Base-by-base conservation (phyloP, 805 yeast genomes). In the Candida ulmi region DNA sequence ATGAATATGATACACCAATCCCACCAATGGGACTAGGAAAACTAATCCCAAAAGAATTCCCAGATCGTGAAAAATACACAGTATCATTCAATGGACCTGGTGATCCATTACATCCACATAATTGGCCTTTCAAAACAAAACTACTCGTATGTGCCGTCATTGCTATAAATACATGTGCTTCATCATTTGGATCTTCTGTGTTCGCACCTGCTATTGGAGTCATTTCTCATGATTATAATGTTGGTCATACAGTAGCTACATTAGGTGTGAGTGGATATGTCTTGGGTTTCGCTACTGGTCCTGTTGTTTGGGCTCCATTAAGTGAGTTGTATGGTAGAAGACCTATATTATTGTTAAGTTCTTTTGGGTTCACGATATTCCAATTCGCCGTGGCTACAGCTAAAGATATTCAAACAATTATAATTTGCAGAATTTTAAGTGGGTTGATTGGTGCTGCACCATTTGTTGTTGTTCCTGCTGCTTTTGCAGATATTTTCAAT, bases 231-330 rank as follows among this genome's bases (percentile, higher is more conserved):
- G 61, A 70, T 30, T 90, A 61, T 60, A 74, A 74, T 42, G 78
- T 90, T 35, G 81, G 84, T 31, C 45, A 54, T 7, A 83, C 78
- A 11, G 90, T 80, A n/a, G 82, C 83, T 12, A 73, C 85, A 17
- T 69, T 91, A 35, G 84, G 87, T 41, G 72, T 88, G 9, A 79
- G 96, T 0, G 68, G 88, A 19, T 90, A 77, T 52, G 96, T 90
- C n/a, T 61, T 88, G 31, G 98, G 97, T 11, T 91, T 88, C 62
- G 97, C 96, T 1, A 73, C 87, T 1, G 96, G 97, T 16, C 98
- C 98, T 4, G 68, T 90, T 37, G 54, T 87, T 28, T 90, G 93
- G 88, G 96, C 93, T 19, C 96, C 95, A 5, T 58, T 84, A 28
- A 81, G 91, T n/a, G 95, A 84, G 58, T 53, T 82, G 28, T 80